phyloP scores from a whole-genome alignment of 1,284 basidiomycete species.

The Ceratobasidium sp. region DNA sequence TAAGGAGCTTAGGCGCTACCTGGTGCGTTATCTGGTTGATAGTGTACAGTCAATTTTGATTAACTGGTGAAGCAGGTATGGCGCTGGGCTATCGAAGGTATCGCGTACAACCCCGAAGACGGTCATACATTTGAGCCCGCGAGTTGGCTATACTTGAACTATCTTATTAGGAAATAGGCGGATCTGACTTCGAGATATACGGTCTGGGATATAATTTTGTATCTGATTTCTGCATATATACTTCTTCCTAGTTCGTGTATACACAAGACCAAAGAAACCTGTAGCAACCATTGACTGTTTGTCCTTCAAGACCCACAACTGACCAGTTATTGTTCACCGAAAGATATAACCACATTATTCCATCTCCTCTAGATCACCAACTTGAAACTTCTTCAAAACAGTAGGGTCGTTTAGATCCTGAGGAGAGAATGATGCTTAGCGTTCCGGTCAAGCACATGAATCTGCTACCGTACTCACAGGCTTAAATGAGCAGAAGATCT shows the following conservation, averaged over 20 bases:
- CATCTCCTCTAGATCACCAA: neutral
- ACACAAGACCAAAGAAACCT: no score
- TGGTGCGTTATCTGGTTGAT: slow-evolving; percentile 61
- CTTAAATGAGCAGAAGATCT: neutral
- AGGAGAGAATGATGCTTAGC: neutral
- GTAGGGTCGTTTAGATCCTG: neutral
- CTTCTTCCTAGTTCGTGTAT: no score
- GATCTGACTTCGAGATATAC: neutral
- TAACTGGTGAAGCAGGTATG: slow-evolving; percentile 25
- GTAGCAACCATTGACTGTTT: no score
- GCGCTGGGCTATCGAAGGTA: slow-evolving; percentile 48
- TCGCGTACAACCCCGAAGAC: slow-evolving; percentile 36
- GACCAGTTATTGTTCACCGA: neutral
- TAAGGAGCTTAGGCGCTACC: slow-evolving; percentile 72
- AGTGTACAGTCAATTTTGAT: neutral
- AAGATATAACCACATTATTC: neutral
- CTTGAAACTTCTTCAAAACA: neutral
- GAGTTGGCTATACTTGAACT: slow-evolving; percentile 17
- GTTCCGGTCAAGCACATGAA: neutral
- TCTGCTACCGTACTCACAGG: neutral
- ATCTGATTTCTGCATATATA: neutral
- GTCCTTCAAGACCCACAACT: neutral
- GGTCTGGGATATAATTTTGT: no score
- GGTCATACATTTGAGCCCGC: slow-evolving; percentile 30
- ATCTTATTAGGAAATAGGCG: slow-evolving; percentile 19